Evolutionary conservation across 176 grass and related monocot genomes (phyloP), one percentile per base, ranked within the genome.

Genomic region (Juncus inflexus): DNA sequence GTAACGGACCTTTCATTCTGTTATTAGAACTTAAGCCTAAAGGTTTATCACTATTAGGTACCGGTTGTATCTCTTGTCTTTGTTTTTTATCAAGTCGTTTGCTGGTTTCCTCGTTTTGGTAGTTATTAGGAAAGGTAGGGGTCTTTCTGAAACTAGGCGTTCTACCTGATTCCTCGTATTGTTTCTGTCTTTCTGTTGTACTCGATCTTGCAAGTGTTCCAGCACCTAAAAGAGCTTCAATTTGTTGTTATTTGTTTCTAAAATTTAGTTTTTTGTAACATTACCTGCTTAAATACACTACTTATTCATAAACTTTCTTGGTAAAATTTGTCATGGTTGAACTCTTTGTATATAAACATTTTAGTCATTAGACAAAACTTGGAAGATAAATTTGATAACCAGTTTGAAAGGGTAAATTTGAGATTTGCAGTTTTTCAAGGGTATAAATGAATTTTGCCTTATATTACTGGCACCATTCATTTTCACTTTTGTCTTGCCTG

Each of bases 101-200:
- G 74, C 77, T 89, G 50, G 70, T 79, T 79, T 67, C 75, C 54
- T 47, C 81, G 43, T 89, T 79, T 72, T 60, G 16, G 74, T 56
- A 28, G 47, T 83, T 79, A 49, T 75, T 66, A 39, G 70, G 85
- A 38, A 82, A 97, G 40, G 62, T 77, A 10, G 76, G 76, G 42
- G 74, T 69, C 53, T 83, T 86, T 61, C 39, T 70, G n/a, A 70
- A 70, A 57, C 36, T 42, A 36, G 41, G 66, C 6, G 52, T 70
- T 57, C 6, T 70, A n/a, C n/a, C 55, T 5, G 35, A 13, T 6
- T 37, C 6, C 50, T 9, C 55, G 5, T 70, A 6, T 57, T 40
- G 37, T 36, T 4, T 70, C 52, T 55, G 37, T 42, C 55, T 12
- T 38, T 47, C 61, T 16, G 65, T 68, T 13, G 53, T 42, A 36